Base-by-base conservation (phyloP, 495 filamentous ascomycete genomes). In the Penicillium desertorum region DNA sequence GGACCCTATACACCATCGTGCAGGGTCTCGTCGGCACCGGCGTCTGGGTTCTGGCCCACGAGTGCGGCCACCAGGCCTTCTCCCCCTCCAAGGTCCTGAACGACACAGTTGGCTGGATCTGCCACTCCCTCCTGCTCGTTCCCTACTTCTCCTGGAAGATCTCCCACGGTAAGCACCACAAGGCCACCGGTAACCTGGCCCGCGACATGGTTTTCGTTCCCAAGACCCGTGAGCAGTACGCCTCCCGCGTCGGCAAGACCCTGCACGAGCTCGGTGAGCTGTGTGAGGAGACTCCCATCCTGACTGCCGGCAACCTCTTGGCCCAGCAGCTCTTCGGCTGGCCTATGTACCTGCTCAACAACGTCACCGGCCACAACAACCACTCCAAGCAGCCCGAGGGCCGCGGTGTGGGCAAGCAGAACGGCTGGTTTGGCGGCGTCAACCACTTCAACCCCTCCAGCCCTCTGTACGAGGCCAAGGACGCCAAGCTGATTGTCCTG, bases 121-220 rank as follows among this genome's bases (percentile, higher is more conserved):
- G 90, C 59, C 91, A 96, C 74, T 93, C 90, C 17, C 76, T 85
- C 36, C 79, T 96, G 50, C 76, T 95, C 34, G 90, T 94, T 25
- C 91, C 91, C 25, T 96, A 92, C 77, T 94, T 91, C 76, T 90
- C 88, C 61, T 96, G 91, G 91, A 91, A 93, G 78, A 88, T 94
- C 73, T 91, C 88, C 59, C 91, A 96, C 77, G 86, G 88, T 71
- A 91, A 92, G 83, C 91, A 96, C 79, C 91, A 96, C 83, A 92
- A 97, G 81, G 91, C 91, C 48, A 98, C 94, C 41, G 94, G 92
- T 58, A 83, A 98, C 81, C 79, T 98, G 64, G 90, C 93, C 71
- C 89, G 92, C 63, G 94, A 98, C 75, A 97, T 97, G 91, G 94
- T 97, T 57, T 96, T 96, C 76, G 80, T 96, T 3, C 94, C 94